Evolutionary conservation across 345 rosid genomes (phyloP).

Genomic region (Syzygium oleosum): DNA sequence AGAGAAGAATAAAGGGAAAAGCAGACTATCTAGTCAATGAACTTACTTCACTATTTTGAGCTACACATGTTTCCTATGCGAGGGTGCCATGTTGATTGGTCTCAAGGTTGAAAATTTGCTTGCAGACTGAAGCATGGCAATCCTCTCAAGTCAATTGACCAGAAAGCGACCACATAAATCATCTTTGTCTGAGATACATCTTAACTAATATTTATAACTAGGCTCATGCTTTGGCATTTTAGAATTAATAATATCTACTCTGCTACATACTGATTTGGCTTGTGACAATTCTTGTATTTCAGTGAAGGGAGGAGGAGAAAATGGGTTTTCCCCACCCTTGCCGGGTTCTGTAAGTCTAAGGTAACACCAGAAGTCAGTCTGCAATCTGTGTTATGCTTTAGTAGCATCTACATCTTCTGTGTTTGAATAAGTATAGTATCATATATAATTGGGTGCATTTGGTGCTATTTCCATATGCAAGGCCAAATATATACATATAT

Average conservation of each 20-base stretch:
- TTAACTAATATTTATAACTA: neutral
- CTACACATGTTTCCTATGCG: neutral
- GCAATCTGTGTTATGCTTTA: neutral
- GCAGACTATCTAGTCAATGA: neutral
- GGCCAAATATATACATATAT: neutral
- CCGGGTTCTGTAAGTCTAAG: conserved; percentile 38
- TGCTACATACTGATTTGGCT: neutral
- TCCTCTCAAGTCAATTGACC: neutral
- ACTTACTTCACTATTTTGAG: neutral
- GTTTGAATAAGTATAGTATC: neutral
- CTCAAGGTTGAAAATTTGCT: neutral
- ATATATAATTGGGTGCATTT: neutral
- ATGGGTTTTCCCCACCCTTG: conserved; percentile 87
- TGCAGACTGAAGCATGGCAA: neutral
- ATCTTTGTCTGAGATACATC: neutral
- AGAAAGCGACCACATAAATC: neutral
- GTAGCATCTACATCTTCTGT: neutral
- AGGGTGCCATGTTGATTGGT: neutral
- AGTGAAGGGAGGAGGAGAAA: conserved; percentile 94
- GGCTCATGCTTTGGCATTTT: neutral
- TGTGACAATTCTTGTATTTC: conserved; percentile 10
- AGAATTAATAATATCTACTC: neutral
- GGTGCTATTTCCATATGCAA: neutral
- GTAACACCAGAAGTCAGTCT: conserved; percentile 18
- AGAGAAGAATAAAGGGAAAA: neutral